A percentile compares a stretch with the other conserved stretches of the same genome.
These are phyloP conservation scores for Pseudogymnoascus sp. DNA, from an alignment of 2,329 filamentous ascomycete genomes.

Conservation along the genomic window DNA sequence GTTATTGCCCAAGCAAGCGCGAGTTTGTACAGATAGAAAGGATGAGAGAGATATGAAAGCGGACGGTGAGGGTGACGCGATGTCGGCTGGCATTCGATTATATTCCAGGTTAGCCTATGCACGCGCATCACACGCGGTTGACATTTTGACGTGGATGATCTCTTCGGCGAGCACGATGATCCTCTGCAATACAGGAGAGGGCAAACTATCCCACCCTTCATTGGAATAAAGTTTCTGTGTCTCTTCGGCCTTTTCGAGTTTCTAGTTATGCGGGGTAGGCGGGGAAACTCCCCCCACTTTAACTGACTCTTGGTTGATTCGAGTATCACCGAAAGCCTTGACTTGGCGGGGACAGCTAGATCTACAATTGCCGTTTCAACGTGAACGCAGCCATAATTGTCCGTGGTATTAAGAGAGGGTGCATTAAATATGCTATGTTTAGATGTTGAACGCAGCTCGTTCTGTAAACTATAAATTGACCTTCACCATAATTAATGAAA, in stretches of 20 bases:
- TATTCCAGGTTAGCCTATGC: not conserved
- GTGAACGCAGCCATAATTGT: not conserved
- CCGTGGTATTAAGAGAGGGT: not conserved
- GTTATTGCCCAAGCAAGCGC: no score
- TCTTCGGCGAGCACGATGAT: not conserved
- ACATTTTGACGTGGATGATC: not conserved
- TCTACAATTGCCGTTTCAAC: not conserved
- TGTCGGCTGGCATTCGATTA: not conserved
- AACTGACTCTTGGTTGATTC: not conserved
- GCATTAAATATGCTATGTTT: no score
- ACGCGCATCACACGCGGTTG: not conserved
- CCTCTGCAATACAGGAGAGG: not conserved
- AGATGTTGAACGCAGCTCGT: no score
- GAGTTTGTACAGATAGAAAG: no score
- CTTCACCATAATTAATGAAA: no score
- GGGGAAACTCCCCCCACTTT: not conserved
- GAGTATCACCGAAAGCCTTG: not conserved
- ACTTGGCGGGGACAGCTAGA: not conserved
- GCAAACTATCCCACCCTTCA: not conserved
- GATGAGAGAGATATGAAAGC: not conserved
- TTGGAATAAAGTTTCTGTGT: not conserved
- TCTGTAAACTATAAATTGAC: not conserved
- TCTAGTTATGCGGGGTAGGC: not conserved
- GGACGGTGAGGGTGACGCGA: not conserved
- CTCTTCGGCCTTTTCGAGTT: not conserved